Evolutionary conservation across 208 protist genomes (phyloP), one percentile per base, ranked within the genome.

Genomic region (Herpetomonas muscarum): DNA sequence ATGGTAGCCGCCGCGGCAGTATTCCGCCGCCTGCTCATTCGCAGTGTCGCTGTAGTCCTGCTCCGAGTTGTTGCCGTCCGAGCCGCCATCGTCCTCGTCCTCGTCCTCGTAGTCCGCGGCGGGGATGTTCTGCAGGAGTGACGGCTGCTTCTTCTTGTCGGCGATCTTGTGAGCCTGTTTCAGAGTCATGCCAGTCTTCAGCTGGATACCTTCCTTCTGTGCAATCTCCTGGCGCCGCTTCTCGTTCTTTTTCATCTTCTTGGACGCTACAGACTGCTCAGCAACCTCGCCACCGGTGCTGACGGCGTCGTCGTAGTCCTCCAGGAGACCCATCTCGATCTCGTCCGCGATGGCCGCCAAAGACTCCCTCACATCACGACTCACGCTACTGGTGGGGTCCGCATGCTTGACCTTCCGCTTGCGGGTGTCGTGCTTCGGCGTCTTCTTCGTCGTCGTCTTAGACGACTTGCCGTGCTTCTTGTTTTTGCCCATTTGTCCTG

Each of bases 1-100:
- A 63, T 99, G 97, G 65, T 99, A 99, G 28, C 98, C 98, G 17
- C 98, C 98, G 37, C 92, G 90, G 52, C 87, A 71, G 74, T 98
- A 97, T 57, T 94, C 84, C 53, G 58, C 71, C 15, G 69, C 62
- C 21, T 75, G 80, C 59, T 94, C 87, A 62, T 94, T 94, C 4
- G 79, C 81, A 29, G 83, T 94, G 46, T 94, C 87, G 46, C 83
- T 91, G 70, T 83, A 94, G 60, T 94, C 87, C 59, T 91, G 80
- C 55, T 81, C 81, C 19, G 73, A 85, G 17, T 64, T 64, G 44
- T 70, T 72, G 39, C 61, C 66, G 34, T 76, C 74, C 12, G 66
- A 61, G 28, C 66, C 71, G 47, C 68, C 67, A 19, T 66, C 67
- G 26, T 76, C 71, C 36, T 82, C 76, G 24, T 78, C 70, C 17